Evolutionary conservation across 2,329 filamentous ascomycete species (phyloP), one percentile per base, ranked within the genome.

Genomic region (Emericellopsis cladophorae): DNA sequence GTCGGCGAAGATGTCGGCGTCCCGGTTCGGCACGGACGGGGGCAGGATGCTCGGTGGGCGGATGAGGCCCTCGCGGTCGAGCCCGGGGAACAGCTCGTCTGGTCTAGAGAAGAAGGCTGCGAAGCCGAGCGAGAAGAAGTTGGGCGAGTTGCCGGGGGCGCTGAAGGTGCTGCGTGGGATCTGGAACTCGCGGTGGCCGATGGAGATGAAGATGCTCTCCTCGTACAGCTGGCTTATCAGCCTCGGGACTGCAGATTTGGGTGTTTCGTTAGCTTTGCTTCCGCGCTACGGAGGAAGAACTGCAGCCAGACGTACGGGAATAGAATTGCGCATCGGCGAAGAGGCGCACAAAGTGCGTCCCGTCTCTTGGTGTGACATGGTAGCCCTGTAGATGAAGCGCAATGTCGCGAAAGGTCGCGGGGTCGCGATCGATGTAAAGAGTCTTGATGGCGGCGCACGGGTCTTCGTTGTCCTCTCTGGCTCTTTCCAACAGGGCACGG

Each of bases 311-410:
- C 77, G 55, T 66, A 88, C 84, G 65, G 54, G 77, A 87, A 61
- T 95, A 96, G 62, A 95, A 95, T 55, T 95, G 90, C 2, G 90
- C 87, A 60, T 96, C 90, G 16, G 89, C 87, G 60, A 94, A 95
- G 24, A 96, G 68, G 43, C 84, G 87, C 51, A 95, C 89, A 59
- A 90, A 95, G 60, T 95, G 86, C 41, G 79, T 76, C 39, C 84
- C 84, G 62, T 95, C 83, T 46, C 76, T 75, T 3, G 90, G 89
- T 42, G 74, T 71, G 45, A 95, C 74, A 63, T 94, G 83, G 59
- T 96, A 96, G 36, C 90, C 86, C 65, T 95, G 89, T 18, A 96
- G 69, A 66, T 96, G 89, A 42, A 89, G 70, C 31, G 84, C 83
- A 48, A 96, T 95, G 55, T 95, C 87, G 52, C 72, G 74, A 58